phyloP scores from a whole-genome alignment of 805 yeast genomes.

The Wickerhamiella australiensis region DNA sequence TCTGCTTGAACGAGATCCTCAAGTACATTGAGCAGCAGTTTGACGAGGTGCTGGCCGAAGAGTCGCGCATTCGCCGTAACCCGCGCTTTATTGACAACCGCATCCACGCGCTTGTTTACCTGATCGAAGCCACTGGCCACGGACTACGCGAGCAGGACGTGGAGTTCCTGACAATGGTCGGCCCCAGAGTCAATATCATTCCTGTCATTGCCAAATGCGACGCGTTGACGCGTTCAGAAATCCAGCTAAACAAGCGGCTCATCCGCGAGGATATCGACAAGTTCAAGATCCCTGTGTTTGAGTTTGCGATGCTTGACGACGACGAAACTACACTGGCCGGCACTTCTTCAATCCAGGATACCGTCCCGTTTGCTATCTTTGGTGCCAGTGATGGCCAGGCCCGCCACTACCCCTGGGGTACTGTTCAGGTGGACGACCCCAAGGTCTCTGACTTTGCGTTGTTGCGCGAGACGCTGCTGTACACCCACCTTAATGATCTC shows the following conservation, averaged over 20 bases:
- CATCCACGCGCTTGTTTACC: slow-evolving; percentile 67
- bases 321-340: slow-evolving; percentile 41
- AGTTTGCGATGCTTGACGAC: slow-evolving; percentile 52
- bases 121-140: slow-evolving; percentile 50
- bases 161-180: slow-evolving; percentile 63
- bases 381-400: slow-evolving; percentile 34
- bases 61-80: slow-evolving; percentile 59
- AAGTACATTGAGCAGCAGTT: slow-evolving; percentile 58
- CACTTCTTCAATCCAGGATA: slow-evolving; percentile 48
- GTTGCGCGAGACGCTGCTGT: slow-evolving; percentile 64
- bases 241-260: slow-evolving; percentile 58
- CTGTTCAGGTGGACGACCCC: slow-evolving; percentile 51
- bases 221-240: slow-evolving; percentile 67
- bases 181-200: slow-evolving; percentile 68
- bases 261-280: slow-evolving; percentile 64
- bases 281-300: slow-evolving; percentile 59
- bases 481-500: slow-evolving; percentile 76
- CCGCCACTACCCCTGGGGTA: slow-evolving; percentile 53
- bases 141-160: slow-evolving; percentile 60
- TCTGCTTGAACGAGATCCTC: slow-evolving; percentile 39
- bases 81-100: slow-evolving; percentile 60
- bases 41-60: slow-evolving; percentile 62
- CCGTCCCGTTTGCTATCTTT: slow-evolving; percentile 56
- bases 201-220: slow-evolving; percentile 83
- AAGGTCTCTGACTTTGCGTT: slow-evolving; percentile 69